Evolutionary conservation across 139 green algal species (phyloP).

Genomic region (Closterium sp.): DNA sequence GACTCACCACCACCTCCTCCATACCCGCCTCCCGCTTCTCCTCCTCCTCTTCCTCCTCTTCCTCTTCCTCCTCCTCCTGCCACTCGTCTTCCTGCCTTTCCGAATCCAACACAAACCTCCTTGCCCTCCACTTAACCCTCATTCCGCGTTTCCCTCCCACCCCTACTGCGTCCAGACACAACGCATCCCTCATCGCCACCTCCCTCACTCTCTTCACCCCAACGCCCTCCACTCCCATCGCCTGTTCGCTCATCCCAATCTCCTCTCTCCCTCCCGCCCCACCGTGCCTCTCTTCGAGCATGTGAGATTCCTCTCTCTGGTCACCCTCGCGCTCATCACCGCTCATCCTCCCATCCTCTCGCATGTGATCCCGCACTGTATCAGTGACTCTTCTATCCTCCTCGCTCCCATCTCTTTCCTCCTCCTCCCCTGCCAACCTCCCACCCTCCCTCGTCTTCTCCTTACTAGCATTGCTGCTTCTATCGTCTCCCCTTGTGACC

Average conservation of each 20-base stretch:
- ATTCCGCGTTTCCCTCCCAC: not conserved
- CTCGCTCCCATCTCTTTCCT: not conserved
- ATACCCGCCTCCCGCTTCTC: not conserved
- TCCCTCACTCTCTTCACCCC: too few relatives aligned
- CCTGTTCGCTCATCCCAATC: too few relatives aligned
- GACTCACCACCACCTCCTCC: not conserved
- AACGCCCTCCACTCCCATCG: too few relatives aligned
- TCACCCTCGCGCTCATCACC: not conserved
- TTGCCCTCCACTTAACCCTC: not conserved
- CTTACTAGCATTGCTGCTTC: not conserved
- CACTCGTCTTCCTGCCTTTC: not conserved
- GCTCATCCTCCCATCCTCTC: not conserved
- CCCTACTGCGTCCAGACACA: too few relatives aligned
- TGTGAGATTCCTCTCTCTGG: not conserved
- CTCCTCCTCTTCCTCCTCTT: not conserved
- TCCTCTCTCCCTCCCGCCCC: not conserved
- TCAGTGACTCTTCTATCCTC: not conserved
- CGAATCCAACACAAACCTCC: not conserved
- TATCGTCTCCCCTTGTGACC: not conserved
- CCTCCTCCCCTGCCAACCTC: not conserved
- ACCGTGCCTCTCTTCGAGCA: not conserved
- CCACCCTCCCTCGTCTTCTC: not conserved
- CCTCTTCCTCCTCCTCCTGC: not conserved
- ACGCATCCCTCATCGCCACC: too few relatives aligned
- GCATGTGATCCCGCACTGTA: not conserved